Evolutionary conservation across 345 rosid genomes (phyloP), one percentile per base, ranked within the genome.

Genomic region (Eucalyptus regnans): DNA sequence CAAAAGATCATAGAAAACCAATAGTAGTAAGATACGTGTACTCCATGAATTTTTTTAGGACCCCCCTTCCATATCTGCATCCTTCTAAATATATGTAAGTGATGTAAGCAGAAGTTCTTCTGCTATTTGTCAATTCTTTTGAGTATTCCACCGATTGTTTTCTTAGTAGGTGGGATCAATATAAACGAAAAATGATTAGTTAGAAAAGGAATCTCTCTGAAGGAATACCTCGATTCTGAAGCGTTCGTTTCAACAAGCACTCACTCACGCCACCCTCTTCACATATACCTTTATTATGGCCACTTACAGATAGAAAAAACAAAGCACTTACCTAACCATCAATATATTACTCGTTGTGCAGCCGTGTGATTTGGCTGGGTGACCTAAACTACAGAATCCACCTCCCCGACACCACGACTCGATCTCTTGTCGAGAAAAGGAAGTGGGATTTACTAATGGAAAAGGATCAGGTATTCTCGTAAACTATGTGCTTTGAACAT

Each of bases 281-380:
- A 41, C 84, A 76, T 41, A 11, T 6, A 37, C 29, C 84, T 76
- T 41, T 41, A 51, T 33, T 31, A 12, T 6, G 12, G 83, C 83
- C 83, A 76, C 48, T 76, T 22, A 25, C 48, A 31, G 56, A 50
- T 20, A 41, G 15, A 22, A 86, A 33, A 86, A 31, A 66, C 37
- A 51, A 86, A 31, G 29, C 87, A 52, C 46, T 48, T 10, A 50
- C 37, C 48, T 86, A 27, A 27, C n/a, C 64, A 51, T 52, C 66
- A 52, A 50, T 18, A 86, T 7, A 12, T n/a, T 50, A 13, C 44
- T 86, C 66, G 31, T 17, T 7, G 50, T 48, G 89, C 91, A 90
- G 91, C 86, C 89, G 56, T 16, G 89, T 90, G 84, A 88, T 90
- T 46, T 90, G 91, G 91, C 87, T 90, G 20, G 91, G 91, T 7